phyloP scores from a whole-genome alignment of 1,284 basidiomycete species.

The Papiliotrema terrestris region DNA sequence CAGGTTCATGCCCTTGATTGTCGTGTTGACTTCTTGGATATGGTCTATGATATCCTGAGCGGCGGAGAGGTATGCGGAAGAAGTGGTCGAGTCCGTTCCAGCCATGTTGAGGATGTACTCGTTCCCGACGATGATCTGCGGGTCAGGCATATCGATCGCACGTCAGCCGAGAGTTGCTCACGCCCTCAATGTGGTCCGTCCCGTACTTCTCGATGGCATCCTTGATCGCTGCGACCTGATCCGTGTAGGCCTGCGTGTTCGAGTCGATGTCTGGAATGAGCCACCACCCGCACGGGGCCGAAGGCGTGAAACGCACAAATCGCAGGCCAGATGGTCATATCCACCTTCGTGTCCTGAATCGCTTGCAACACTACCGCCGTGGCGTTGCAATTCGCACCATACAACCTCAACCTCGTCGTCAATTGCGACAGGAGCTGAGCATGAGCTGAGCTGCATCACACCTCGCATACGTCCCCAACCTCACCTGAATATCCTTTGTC shows the following conservation, averaged over 20 bases:
- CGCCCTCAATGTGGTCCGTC: conserved; percentile 67
- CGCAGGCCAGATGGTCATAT: conserved; percentile 81
- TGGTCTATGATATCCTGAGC: conserved; percentile 58
- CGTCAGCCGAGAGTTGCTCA: conserved; percentile 52
- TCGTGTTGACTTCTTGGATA: conserved; percentile 61
- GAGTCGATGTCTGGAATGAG: conserved; percentile 53
- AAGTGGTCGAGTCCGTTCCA: conserved; percentile 22
- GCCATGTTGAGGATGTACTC: conserved; percentile 67
- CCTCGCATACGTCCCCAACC: conserved; percentile 3
- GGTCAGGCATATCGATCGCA: background rate
- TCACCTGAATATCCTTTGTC: conserved; percentile 50
- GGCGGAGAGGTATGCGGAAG: conserved; percentile 34
- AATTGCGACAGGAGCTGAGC: conserved; percentile 44
- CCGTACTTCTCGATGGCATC: conserved; percentile 69
- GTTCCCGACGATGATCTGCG: conserved; percentile 50
- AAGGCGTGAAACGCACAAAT: conserved; percentile 54
- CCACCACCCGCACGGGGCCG: background rate
- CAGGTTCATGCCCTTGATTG: conserved; percentile 53
- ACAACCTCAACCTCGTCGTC: conserved; percentile 43
- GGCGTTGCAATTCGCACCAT: conserved; percentile 54
- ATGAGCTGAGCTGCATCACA: background rate
- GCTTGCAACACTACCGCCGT: conserved; percentile 63
- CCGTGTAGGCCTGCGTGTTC: conserved; percentile 62
- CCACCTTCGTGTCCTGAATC: conserved; percentile 80
- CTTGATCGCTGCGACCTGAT: conserved; percentile 67